Evolutionary conservation across 805 yeast genomes (phyloP), one percentile per base, ranked within the genome.

Genomic region (Spencermartinsiella europaea): DNA sequence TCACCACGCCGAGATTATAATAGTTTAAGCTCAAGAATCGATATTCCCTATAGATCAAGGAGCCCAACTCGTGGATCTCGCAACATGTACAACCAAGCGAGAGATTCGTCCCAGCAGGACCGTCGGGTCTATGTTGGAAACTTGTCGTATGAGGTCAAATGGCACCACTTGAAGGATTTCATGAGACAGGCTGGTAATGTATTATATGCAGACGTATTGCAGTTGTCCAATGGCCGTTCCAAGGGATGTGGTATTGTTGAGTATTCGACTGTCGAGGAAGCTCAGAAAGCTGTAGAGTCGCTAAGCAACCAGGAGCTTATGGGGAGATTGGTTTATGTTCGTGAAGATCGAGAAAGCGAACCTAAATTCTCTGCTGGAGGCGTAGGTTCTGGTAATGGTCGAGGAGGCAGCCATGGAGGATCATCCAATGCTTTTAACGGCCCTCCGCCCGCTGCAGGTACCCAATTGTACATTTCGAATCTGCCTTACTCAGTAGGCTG

Each of bases 271-370:
- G 72, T 73, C 49, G 81, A 75, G 15, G 83, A 80, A 46, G 96
- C 87, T 4, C 74, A 72, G 40, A 73, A 69, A 20, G 96, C 96
- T 10, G 86, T 89, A 57, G 67, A 72, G 45, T 72, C 77, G 56
- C 83, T 74, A 58, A 84, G 85, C 66, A 81, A 85, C 59, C 72
- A 80, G 25, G 71, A 70, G 31, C 76, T 81, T 52, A 67, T 72
- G 60, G 95, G 88, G 12, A 81, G 97, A 65, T 82, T 79, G 57
- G 83, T 89, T 38, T 88, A 84, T 65, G 95, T 90, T 7, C 81
- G 97, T 69, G 95, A 89, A 67, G 83, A 86, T 62, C 93, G 69
- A 41, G 73, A 62, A 63, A 57, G 51, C 52, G 67, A 52, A 54
- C 55, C 54, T 56, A 55, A 57, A 49, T 55, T 49, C 50, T 47